Conservation (phyloP, 441 rosid species). For the Manihot esculenta region DNA sequence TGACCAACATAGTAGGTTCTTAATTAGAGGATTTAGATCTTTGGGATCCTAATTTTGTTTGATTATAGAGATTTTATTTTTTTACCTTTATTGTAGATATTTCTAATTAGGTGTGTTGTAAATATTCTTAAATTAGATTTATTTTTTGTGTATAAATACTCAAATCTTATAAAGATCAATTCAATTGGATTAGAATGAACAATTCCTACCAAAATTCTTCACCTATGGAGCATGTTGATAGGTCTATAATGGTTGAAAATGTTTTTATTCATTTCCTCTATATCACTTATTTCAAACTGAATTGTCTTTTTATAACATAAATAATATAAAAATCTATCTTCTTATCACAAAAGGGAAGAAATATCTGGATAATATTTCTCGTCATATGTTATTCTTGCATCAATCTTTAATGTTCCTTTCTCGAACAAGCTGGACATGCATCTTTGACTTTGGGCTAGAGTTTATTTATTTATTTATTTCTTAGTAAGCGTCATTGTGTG, state of each 20-base stretch:
- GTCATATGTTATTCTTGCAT: neutral
- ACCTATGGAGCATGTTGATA: neutral
- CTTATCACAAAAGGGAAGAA: neutral
- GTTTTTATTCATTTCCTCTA: neutral
- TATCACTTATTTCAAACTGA: neutral
- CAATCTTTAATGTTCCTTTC: neutral
- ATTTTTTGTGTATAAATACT: too few species aligned
- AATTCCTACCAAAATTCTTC: too few species aligned
- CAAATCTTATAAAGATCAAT: too few species aligned
- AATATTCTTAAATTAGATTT: too few species aligned
- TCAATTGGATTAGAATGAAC: too few species aligned
- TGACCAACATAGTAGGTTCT: too few species aligned
- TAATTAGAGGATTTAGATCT: too few species aligned
- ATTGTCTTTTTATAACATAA: neutral
- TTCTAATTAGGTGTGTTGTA: too few species aligned
- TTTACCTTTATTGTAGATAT: too few species aligned
- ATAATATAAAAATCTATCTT: neutral
- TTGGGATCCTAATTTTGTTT: too few species aligned
- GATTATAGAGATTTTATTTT: too few species aligned
- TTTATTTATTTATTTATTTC: neutral
- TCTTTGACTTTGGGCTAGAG: neutral
- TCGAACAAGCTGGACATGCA: neutral
- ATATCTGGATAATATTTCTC: neutral
- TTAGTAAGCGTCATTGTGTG: neutral
- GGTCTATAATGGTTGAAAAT: neutral